Percentiles rank a stretch among this genome's conserved stretches.
These are phyloP conservation scores for Trametes versicolor DNA, from an alignment of 1,284 basidiomycete genomes.

Conservation along the genomic window DNA sequence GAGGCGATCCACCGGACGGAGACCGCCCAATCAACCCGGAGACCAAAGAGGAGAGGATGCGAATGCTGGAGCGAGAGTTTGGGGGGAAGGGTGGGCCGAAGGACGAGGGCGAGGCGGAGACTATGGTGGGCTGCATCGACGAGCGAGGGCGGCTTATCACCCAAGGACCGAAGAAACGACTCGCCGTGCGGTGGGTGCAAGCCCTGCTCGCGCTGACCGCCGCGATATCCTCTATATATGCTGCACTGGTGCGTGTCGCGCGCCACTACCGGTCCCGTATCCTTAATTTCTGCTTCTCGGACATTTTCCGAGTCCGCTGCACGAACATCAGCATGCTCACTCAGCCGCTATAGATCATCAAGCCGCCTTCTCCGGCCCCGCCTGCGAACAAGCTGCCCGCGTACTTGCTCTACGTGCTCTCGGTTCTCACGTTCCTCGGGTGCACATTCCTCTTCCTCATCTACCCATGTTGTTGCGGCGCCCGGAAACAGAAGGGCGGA, in stretches of 20 bases:
- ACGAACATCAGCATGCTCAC: conserved; percentile 9
- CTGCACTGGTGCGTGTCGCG: conserved; percentile 61
- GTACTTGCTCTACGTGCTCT: conserved; percentile 66
- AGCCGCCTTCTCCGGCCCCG: conserved; percentile 61
- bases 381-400: conserved; percentile 64
- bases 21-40: conserved; percentile 52
- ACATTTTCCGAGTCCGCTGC: neutral
- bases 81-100: conserved; percentile 45
- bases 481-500: conserved; percentile 40
- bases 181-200: conserved; percentile 58
- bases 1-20: conserved; percentile 33
- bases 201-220: conserved; percentile 60
- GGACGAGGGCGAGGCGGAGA: conserved; percentile 52
- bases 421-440: conserved; percentile 60
- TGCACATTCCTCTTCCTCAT: conserved; percentile 65
- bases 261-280: conserved; percentile 6
- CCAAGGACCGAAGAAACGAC: conserved; percentile 67
- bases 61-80: conserved; percentile 76
- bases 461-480: conserved; percentile 63
- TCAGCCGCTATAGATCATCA: conserved; percentile 56
- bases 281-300: conserved; percentile 18
- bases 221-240: conserved; percentile 66
- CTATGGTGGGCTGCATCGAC: conserved; percentile 65
- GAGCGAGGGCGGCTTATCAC: conserved; percentile 66
- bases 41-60: conserved; percentile 71